Evolutionary conservation across 495 filamentous ascomycete species (phyloP).

Genomic region (Penicillium lividum): DNA sequence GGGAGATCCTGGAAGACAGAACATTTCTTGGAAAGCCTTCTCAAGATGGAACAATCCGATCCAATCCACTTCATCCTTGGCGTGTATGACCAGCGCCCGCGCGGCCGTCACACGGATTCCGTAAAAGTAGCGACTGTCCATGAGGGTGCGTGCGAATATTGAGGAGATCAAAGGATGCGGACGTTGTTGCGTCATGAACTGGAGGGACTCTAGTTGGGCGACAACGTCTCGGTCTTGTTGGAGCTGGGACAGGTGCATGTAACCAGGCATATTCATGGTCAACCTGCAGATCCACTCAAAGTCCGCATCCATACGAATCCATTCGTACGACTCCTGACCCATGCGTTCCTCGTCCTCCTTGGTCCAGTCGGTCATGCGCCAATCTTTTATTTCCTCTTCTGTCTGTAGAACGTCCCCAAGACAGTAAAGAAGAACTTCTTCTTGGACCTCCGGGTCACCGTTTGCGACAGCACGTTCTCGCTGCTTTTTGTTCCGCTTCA

Average conservation of each 20-base stretch:
- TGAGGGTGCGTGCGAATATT: slow-evolving; percentile 81
- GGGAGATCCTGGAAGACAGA: slow-evolving; percentile 70
- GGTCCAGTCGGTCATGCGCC: slow-evolving; percentile 85
- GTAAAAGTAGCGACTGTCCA: slow-evolving; percentile 91
- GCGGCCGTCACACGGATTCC: slow-evolving; percentile 85
- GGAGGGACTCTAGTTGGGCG: slow-evolving; percentile 82
- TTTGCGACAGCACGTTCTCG: slow-evolving; percentile 73
- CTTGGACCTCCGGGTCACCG: slow-evolving; percentile 69
- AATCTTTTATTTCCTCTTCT: slow-evolving; percentile 77
- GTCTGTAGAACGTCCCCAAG: slow-evolving; percentile 87
- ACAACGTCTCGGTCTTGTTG: slow-evolving; percentile 97
- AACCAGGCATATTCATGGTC: slow-evolving; percentile 76
- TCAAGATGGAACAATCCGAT: slow-evolving; percentile 82
- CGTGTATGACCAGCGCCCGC: slow-evolving; percentile 70
- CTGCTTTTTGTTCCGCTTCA: slow-evolving; percentile 88
- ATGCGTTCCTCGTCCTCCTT: slow-evolving; percentile 83
- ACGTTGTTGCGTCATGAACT: slow-evolving; percentile 58
- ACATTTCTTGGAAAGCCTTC: slow-evolving; percentile 81
- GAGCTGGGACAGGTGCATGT: slow-evolving; percentile 97
- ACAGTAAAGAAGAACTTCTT: slow-evolving; percentile 87
- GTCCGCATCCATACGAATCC: slow-evolving; percentile 97
- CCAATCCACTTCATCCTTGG: slow-evolving; percentile 67
- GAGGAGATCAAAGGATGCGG: slow-evolving; percentile 77
- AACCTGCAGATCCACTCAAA: slow-evolving; percentile 95
- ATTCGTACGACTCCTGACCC: slow-evolving; percentile 96